phyloP scores from a whole-genome alignment of 495 filamentous ascomycete genomes.

The Penicillium macrosclerotiorum region DNA sequence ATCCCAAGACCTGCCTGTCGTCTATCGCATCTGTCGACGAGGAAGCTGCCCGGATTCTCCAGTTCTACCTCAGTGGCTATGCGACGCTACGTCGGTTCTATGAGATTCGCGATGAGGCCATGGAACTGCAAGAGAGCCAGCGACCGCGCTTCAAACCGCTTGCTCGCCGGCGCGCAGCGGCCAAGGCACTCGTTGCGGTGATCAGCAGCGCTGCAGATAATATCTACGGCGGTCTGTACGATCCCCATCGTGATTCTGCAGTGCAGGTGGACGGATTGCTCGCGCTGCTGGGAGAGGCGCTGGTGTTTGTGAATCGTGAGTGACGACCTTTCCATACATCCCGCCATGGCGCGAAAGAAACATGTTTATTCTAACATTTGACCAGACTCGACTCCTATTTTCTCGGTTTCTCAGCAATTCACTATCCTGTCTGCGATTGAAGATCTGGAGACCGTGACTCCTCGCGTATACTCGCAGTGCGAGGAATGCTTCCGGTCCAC shows the following conservation, averaged over 20 bases:
- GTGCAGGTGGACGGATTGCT: constrained; percentile 83
- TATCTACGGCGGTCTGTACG: constrained; percentile 83
- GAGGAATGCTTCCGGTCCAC: constrained; percentile 65
- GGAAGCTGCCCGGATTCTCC: constrained; percentile 75
- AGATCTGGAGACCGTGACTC: constrained; percentile 74
- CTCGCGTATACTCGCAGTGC: constrained; percentile 64
- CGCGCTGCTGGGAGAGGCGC: constrained; percentile 77
- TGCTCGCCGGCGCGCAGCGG: constrained; percentile 63
- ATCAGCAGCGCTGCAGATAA: constrained; percentile 81
- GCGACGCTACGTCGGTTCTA: constrained; percentile 86
- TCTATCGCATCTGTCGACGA: constrained; percentile 63
- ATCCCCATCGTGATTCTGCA: constrained; percentile 71
- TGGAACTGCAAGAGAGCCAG: constrained; percentile 37
- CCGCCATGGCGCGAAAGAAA: too few relatives aligned
- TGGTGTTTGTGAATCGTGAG: constrained; percentile 68
- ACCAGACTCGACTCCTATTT: constrained; percentile 36
- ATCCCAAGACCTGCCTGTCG: constrained; percentile 64
- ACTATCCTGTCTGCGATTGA: constrained; percentile 76
- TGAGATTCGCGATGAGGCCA: constrained; percentile 70
- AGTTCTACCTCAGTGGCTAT: constrained; percentile 84
- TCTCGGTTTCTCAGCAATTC: constrained; percentile 64
- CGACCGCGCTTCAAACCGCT: constrained; percentile 43
- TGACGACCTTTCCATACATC: too few relatives aligned
- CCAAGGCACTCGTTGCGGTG: constrained; percentile 69
- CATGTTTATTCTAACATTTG: constrained; percentile 11